Percentiles rank a stretch among this genome's conserved stretches.
These are phyloP conservation scores for Penstemon newberryi DNA, from an alignment of 257 asterid genomes.

Conservation along the genomic window DNA sequence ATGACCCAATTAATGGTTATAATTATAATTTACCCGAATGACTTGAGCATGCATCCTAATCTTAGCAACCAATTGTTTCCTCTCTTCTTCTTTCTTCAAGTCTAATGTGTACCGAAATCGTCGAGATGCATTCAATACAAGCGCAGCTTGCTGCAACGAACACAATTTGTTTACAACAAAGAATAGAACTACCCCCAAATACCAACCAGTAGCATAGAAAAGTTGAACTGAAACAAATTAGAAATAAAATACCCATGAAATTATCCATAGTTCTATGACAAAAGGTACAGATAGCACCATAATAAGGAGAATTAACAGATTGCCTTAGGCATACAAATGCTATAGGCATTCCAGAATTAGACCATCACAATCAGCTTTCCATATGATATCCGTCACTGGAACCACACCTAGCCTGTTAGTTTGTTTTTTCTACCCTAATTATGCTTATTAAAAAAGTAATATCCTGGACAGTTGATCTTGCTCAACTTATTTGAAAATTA, in stretches of 20 bases:
- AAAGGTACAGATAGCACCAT: not conserved
- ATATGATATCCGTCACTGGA: constrained; percentile 1
- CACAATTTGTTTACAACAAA: not conserved
- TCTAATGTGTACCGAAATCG: constrained; percentile 93
- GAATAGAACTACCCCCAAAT: constrained; percentile 1
- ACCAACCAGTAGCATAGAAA: constrained; percentile 10
- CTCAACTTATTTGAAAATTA: not conserved
- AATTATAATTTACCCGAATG: constrained; percentile 61
- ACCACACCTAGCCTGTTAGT: not conserved
- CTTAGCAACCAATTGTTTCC: constrained; percentile 67
- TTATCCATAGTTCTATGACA: not conserved
- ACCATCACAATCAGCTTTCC: not conserved
- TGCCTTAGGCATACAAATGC: not conserved
- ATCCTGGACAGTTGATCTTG: not conserved
- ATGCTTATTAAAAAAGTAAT: not conserved
- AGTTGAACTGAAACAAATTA: constrained; percentile 3
- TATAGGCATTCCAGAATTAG: not conserved
- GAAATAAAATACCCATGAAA: constrained; percentile 5
- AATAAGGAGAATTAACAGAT: not conserved
- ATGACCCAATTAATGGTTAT: constrained; percentile 16
- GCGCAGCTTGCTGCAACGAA: constrained; percentile 88
- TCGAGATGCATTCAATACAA: constrained; percentile 90
- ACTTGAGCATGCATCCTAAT: constrained; percentile 94
- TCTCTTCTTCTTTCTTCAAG: constrained; percentile 89
- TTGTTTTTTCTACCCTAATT: not conserved